Evolutionary conservation across 495 filamentous ascomycete species (phyloP).

Genomic region (Aspergillus carlsbadensis): DNA sequence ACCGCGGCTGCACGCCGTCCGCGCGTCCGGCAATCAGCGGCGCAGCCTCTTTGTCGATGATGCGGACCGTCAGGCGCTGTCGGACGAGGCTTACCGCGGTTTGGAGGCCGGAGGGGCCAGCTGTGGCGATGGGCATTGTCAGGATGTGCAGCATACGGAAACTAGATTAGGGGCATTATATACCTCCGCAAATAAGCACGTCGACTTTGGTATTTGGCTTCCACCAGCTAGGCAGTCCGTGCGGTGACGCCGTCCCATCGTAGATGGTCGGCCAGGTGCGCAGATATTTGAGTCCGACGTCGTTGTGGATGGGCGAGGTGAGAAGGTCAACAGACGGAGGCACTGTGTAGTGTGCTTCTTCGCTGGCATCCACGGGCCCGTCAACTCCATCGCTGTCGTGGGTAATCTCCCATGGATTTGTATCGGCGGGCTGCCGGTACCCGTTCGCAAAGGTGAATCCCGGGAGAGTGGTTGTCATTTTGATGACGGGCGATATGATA

Average conservation of each 20-base stretch:
- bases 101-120: neutral
- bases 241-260: slow-evolving; percentile 4
- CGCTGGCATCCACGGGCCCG: too few relatives aligned
- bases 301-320: too few relatives aligned
- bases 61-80: neutral
- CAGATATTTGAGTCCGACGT: too few relatives aligned
- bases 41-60: slow-evolving; percentile 3
- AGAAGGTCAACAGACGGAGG: too few relatives aligned
- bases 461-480: too few relatives aligned
- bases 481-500: too few relatives aligned
- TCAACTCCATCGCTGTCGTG: too few relatives aligned
- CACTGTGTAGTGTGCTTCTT: too few relatives aligned
- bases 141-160: neutral
- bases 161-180: neutral
- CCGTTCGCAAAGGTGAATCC: too few relatives aligned
- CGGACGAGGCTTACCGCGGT: neutral
- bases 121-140: neutral
- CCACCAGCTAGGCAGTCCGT: slow-evolving; percentile 6
- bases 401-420: too few relatives aligned
- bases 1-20: slow-evolving; percentile 36
- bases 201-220: slow-evolving; percentile 22
- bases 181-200: slow-evolving; percentile 35
- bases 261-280: slow-evolving; percentile 13
- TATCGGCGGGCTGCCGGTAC: too few relatives aligned
- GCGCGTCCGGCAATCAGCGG: slow-evolving; percentile 16